Base-by-base conservation (phyloP, 2,329 filamentous ascomycete genomes). In the Diplodia scrobiculata region DNA sequence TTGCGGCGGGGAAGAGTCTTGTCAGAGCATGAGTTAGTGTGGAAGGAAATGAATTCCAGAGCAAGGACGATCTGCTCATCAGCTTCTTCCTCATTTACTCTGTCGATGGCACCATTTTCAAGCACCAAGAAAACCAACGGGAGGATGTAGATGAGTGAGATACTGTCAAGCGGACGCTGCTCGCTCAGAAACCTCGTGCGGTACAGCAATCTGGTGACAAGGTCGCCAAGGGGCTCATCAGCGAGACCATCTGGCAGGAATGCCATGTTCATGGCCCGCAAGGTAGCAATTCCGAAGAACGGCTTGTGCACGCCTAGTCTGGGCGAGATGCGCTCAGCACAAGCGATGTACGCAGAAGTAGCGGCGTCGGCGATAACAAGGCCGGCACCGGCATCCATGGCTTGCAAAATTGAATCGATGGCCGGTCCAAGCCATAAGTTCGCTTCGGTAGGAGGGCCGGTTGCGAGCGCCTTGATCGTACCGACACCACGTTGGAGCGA, bases 41-140 rank as follows among this genome's bases (percentile, higher is more conserved):
- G 95, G 78, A 94, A 96, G 1, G 91, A 87, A 10, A 99, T 78
- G 70, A 97, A 89, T 74, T 99, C 95, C 29, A 97, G 82, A 11
- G 92, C 92, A 67, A 99, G 83, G 17, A 98, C 87, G 29, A 98
- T 82, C 76, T 99, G 95, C 68, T 95, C 90, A 75, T 97, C 94
- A 34, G 88, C 87, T 70, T 95, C 92, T 73, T 98, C 95, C 5
- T 81, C 78, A 10, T 80, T 79, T 1, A 84, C 76, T 27, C 84
- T 84, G 34, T 89, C 90, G 70, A 96, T 87, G 1, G 93, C 93
- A 48, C 92, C 92, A 68, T 89, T 88, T 67, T 87, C 86, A 21
- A 99, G 83, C 19, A 98, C 85, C 21, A 91, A 80, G 71, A 96
- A 88, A 3, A 97, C 79, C 17, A 99, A 83, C 0, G 94, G 92